phyloP scores from a whole-genome alignment of 2,329 filamentous ascomycete genomes.

The Sphaceloma murrayae region DNA sequence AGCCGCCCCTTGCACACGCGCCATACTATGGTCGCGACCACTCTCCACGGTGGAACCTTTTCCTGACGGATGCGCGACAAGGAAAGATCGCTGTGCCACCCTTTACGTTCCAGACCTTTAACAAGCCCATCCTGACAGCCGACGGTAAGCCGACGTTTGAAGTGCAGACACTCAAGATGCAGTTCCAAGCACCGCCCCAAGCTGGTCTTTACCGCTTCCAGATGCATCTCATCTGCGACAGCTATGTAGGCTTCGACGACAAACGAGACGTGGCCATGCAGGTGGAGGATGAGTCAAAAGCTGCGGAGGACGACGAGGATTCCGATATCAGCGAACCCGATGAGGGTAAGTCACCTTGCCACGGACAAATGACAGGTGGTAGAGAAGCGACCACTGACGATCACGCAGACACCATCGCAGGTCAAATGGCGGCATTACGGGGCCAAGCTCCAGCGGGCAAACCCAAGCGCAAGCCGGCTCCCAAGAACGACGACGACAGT shows the following conservation, averaged over 20 bases:
- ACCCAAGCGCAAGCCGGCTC: slow-evolving; percentile 18
- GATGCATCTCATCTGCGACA: slow-evolving; percentile 88
- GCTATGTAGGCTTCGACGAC: slow-evolving; percentile 87
- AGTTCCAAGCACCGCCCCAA: slow-evolving; percentile 90
- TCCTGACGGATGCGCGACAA: slow-evolving; percentile 87
- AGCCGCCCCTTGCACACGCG: slow-evolving; percentile 79
- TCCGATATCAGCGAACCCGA: slow-evolving; percentile 94
- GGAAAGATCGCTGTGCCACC: slow-evolving; percentile 94
- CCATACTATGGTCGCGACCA: slow-evolving; percentile 86
- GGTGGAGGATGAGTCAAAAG: slow-evolving; percentile 83
- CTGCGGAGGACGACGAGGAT: slow-evolving; percentile 62
- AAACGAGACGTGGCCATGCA: slow-evolving; percentile 83
- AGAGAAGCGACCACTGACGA: not conserved
- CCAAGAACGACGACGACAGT: slow-evolving; percentile 25
- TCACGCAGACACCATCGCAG: slow-evolving; percentile 29
- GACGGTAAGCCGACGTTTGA: slow-evolving; percentile 82
- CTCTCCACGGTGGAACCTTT: slow-evolving; percentile 85
- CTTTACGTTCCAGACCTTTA: slow-evolving; percentile 88
- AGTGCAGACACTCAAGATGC: slow-evolving; percentile 92
- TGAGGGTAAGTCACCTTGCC: slow-evolving; percentile 59
- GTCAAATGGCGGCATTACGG: slow-evolving; percentile 31
- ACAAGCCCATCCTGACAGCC: slow-evolving; percentile 74
- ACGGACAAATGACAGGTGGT: not conserved
- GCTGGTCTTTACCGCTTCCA: slow-evolving; percentile 89
- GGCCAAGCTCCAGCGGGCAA: slow-evolving; percentile 24